phyloP scores from a whole-genome alignment of 768 basidiomycete genomes.

The Floccularia luteovirens region DNA sequence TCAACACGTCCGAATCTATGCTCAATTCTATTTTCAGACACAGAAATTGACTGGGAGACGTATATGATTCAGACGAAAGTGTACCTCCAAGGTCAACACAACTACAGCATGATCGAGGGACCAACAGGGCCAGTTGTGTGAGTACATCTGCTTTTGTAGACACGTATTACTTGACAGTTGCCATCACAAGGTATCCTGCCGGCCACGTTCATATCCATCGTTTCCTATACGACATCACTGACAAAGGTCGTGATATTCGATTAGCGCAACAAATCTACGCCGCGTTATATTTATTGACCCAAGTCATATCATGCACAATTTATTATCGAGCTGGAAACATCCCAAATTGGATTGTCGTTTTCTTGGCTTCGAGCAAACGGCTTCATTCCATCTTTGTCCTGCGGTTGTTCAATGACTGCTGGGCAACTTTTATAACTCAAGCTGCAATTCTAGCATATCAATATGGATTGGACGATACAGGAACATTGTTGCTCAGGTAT shows the following conservation, averaged over 20 bases:
- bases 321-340: slow-evolving; percentile 54
- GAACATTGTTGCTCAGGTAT: slow-evolving; percentile 69
- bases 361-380: slow-evolving; percentile 85
- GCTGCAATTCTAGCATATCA: slow-evolving; percentile 63
- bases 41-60: slow-evolving; percentile 97
- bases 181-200: slow-evolving; percentile 75
- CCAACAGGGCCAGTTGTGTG: slow-evolving; percentile 94
- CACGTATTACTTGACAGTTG: background rate
- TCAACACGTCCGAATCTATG: slow-evolving; percentile 9
- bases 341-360: slow-evolving; percentile 65
- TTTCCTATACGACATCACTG: slow-evolving; percentile 55
- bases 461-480: slow-evolving; percentile 48
- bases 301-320: slow-evolving; percentile 58
- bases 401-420: slow-evolving; percentile 93
- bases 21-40: slow-evolving; percentile 49
- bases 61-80: slow-evolving; percentile 86
- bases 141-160: slow-evolving; percentile 14
- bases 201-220: slow-evolving; percentile 85
- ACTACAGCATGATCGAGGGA: slow-evolving; percentile 77
- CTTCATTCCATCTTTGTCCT: slow-evolving; percentile 90
- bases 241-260: slow-evolving; percentile 48
- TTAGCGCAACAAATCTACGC: slow-evolving; percentile 78
- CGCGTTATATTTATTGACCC: slow-evolving; percentile 59
- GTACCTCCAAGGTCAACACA: slow-evolving; percentile 73
- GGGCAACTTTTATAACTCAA: slow-evolving; percentile 64